phyloP scores from a whole-genome alignment of 2,329 filamentous ascomycete genomes.

The Colletotrichum echinochloae region DNA sequence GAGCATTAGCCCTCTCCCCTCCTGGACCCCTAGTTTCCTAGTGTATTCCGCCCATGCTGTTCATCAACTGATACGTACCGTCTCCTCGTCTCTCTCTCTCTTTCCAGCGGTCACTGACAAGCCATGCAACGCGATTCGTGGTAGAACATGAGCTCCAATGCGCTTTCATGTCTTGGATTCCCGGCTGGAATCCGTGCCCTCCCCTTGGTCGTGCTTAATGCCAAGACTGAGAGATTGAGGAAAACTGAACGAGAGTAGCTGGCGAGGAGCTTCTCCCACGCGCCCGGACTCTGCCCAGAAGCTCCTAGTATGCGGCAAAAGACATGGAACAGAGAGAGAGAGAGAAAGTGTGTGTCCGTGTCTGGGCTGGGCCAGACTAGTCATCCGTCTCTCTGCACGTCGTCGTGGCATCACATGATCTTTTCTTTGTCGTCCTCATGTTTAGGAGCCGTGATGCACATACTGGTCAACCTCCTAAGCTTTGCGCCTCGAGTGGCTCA shows the following conservation, averaged over 20 bases:
- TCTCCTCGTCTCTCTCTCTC: background rate
- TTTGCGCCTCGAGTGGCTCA: background rate
- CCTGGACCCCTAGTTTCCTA: background rate
- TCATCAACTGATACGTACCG: background rate
- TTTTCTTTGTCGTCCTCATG: background rate
- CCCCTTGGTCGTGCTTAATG: too few relatives aligned
- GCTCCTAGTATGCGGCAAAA: background rate
- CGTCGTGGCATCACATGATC: constrained; percentile 6
- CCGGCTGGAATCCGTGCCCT: background rate
- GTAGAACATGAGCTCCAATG: background rate
- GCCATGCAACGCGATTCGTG: constrained; percentile 5
- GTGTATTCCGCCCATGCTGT: background rate
- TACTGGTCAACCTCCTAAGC: constrained; percentile 1
- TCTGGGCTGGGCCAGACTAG: background rate
- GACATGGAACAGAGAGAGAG: background rate
- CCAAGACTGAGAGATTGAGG: background rate
- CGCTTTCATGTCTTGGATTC: background rate
- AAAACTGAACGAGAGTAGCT: background rate
- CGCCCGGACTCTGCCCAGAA: background rate
- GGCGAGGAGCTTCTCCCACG: background rate
- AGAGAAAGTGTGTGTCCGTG: background rate
- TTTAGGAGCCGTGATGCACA: background rate
- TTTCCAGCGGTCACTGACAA: background rate
- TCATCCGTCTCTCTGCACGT: constrained; percentile 4
- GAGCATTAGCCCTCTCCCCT: background rate